Evolutionary conservation across 2,329 filamentous ascomycete species (phyloP).

Genomic region (Meredithiella fracta): DNA sequence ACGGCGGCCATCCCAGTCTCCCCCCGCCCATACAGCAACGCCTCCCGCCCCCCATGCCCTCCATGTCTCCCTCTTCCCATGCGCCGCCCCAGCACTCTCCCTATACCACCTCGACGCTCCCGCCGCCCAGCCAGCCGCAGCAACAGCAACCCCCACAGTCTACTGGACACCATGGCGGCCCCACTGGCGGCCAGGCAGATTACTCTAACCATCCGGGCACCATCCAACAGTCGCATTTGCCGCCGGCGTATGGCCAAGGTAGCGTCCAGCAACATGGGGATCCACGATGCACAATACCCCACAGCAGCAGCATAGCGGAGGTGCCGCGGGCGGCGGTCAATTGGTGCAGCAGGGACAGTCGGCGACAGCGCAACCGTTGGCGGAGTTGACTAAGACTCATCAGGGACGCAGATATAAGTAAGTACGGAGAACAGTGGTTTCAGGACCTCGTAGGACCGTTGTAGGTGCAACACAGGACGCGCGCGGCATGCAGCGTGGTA

Average conservation of each 20-base stretch:
- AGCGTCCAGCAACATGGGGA: not conserved
- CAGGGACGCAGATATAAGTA: conserved; percentile 13
- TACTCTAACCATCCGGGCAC: not conserved
- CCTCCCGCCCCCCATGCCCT: conserved; percentile 2
- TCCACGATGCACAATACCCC: not conserved
- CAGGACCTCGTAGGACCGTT: too few species aligned
- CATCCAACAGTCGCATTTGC: not conserved
- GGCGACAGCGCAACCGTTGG: conserved; percentile 3
- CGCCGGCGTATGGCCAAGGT: not conserved
- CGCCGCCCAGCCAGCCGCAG: not conserved
- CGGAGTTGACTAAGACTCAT: conserved; percentile 7
- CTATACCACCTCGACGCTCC: not conserved
- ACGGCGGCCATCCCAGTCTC: not conserved
- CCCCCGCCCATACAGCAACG: conserved; percentile 5
- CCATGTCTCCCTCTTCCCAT: not conserved
- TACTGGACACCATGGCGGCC: not conserved
- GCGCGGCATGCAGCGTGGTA: too few species aligned
- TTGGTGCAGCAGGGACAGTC: not conserved
- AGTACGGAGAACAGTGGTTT: too few species aligned
- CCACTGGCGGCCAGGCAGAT: not conserved
- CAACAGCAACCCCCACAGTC: not conserved
- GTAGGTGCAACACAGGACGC: too few species aligned
- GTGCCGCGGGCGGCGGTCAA: too few species aligned
- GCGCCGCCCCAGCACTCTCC: not conserved
- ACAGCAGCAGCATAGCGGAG: too few species aligned